Percentiles rank a stretch among this genome's conserved stretches.
These are phyloP conservation scores for Melastoma malabathricum DNA, from an alignment of 345 rosid species.

Conservation along the genomic window DNA sequence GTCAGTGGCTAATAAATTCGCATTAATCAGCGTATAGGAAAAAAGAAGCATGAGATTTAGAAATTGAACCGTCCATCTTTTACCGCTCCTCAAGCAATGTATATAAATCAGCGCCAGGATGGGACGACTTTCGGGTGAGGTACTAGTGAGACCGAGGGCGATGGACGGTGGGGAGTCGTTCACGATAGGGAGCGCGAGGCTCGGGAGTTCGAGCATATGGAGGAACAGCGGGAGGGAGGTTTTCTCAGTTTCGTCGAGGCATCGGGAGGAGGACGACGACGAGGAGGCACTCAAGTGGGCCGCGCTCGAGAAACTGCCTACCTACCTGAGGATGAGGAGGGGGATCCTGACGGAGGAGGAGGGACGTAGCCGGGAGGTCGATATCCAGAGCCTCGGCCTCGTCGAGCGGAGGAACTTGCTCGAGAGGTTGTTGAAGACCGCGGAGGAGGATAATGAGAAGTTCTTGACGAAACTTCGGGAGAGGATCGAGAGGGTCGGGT, in stretches of 20 bases:
- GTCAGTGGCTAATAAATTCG: no score
- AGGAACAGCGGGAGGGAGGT: conserved; percentile 24
- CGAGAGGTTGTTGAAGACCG: conserved; percentile 54
- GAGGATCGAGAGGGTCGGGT: conserved; percentile 79
- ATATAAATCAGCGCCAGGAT: conserved; percentile 7
- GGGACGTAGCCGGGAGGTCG: conserved; percentile 41
- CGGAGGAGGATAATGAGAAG: conserved; percentile 80
- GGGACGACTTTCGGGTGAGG: neutral
- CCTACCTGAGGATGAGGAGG: conserved; percentile 49
- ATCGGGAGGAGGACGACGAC: conserved; percentile 48
- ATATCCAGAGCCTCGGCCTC: conserved; percentile 50
- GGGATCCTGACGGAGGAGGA: conserved; percentile 48
- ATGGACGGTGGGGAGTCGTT: conserved; percentile 24
- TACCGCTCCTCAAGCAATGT: conserved; percentile 1
- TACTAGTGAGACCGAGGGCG: neutral
- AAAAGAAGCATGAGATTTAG: neutral
- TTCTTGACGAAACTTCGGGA: conserved; percentile 67
- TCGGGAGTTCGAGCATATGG: conserved; percentile 33
- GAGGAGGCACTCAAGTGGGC: conserved; percentile 92
- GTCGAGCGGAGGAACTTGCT: conserved; percentile 56
- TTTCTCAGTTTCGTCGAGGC: conserved; percentile 33
- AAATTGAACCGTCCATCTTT: neutral
- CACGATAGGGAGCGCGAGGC: conserved; percentile 23
- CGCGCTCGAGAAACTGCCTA: conserved; percentile 79
- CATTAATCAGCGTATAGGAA: no score